Base-by-base conservation (phyloP, 2,329 filamentous ascomycete species). In the Aureobasidium sp. region DNA sequence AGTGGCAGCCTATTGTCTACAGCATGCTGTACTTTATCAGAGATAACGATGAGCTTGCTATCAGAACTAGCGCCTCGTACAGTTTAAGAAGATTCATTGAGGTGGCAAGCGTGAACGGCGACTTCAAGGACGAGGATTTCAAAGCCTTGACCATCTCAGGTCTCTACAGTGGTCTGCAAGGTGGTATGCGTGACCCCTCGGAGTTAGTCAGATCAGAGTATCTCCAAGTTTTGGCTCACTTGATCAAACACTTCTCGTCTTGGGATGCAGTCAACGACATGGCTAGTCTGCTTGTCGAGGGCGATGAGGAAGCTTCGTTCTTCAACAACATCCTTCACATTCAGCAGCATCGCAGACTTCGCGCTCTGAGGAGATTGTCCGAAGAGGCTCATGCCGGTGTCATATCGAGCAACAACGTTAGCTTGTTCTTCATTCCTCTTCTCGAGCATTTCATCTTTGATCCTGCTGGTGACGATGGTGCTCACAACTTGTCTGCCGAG, bases 401-500 rank as follows among this genome's bases (percentile, higher is more conserved):
- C 53, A 78, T 99, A 63, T 83, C 83, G 65, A 89, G 90, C 69
- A 85, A 85, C 59, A 96, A 96, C 69, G 81, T 96, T 65, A 87
- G 87, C 63, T 87, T 93, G 20, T 89, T 97, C 70, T 90, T 97
- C 71, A 84, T 99, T 44, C 95, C 94, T 0, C 80, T 99, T 24
- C 81, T 97, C 10, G 94, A 99, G 71, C 92, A 97, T 71, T 97
- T 97, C 71, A 87, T 97, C 27, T 93, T 96, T 71, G 88, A 92
- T 63, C 85, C 88, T 64, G 84, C 84, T 5, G 89, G 91, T 52
- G 91, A 96, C 71, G 92, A 86, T 64, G 79, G 77, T 51, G 81
- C 91, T 39, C 89, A 95, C 67, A 93, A 92, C 55, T 80, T 97
- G 59, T 87, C 91, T 55, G 91, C 92, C 17, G 91, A 97, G 73